These are phyloP conservation scores for Tephrocybe sp. DNA, from an alignment of 768 basidiomycete species.

Conservation along the genomic window DNA sequence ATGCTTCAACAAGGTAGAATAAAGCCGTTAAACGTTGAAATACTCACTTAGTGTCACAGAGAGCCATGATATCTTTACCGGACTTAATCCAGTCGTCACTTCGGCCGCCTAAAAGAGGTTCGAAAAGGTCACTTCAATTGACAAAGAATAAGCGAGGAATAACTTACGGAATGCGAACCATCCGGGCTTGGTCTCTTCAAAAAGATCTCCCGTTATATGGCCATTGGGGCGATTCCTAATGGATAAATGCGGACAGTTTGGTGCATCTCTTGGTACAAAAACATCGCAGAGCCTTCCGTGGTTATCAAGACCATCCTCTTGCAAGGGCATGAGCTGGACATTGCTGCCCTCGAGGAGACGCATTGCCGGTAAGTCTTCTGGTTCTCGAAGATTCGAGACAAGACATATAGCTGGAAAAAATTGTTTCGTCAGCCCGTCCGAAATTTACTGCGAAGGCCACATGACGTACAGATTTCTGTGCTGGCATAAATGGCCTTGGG, in stretches of 20 bases:
- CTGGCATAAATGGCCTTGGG: slow-evolving; percentile 10
- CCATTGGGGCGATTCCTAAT: slow-evolving; percentile 6
- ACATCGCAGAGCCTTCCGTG: neutral
- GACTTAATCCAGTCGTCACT: slow-evolving; percentile 11
- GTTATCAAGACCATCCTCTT: neutral
- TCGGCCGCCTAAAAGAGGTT: too few species aligned
- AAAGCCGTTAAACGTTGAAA: neutral
- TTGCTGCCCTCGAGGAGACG: slow-evolving; percentile 4
- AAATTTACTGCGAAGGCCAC: neutral
- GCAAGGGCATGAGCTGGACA: neutral
- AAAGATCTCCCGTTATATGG: slow-evolving; percentile 10
- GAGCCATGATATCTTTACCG: neutral
- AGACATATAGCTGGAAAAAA: slow-evolving; percentile 3
- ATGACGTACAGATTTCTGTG: slow-evolving; percentile 4
- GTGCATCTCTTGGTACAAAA: slow-evolving; percentile 6
- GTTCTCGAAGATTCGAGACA: slow-evolving; percentile 7
- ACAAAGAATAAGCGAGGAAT: too few species aligned
- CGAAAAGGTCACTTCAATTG: too few species aligned
- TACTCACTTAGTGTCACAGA: slow-evolving; percentile 8
- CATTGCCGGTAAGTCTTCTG: slow-evolving; percentile 4
- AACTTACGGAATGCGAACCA: slow-evolving; percentile 4
- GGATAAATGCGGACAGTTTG: slow-evolving; percentile 6
- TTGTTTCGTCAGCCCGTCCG: neutral
- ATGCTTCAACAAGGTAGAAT: neutral
- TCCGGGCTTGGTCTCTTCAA: slow-evolving; percentile 6